phyloP scores from a whole-genome alignment of 2,329 filamentous ascomycete genomes.

The Sarocladium brachiariae region DNA sequence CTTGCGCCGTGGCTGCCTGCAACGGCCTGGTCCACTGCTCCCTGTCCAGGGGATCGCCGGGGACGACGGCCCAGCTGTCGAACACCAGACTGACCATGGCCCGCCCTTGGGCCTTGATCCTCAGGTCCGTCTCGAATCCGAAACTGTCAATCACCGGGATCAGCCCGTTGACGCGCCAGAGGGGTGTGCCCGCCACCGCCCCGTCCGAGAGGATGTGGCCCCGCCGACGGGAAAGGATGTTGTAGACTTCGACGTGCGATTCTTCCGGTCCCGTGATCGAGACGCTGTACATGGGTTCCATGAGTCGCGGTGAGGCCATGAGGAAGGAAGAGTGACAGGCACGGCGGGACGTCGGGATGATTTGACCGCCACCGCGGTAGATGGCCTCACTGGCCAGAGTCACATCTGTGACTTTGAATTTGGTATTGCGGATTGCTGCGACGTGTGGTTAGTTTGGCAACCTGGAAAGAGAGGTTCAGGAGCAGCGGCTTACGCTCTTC shows the following conservation, averaged over 20 bases:
- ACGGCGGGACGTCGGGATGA: constrained; percentile 88
- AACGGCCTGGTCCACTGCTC: constrained; percentile 75
- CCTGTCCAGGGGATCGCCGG: constrained; percentile 88
- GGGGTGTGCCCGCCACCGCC: constrained; percentile 85
- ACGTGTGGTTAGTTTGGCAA: constrained; percentile 10
- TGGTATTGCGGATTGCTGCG: constrained; percentile 91
- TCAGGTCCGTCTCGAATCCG: constrained; percentile 93
- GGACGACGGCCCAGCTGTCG: constrained; percentile 92
- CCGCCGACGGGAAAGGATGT: constrained; percentile 77
- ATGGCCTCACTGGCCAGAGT: constrained; percentile 83
- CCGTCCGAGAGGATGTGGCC: constrained; percentile 94
- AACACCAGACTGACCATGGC: constrained; percentile 89
- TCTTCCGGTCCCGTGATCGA: constrained; percentile 90
- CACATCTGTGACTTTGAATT: constrained; percentile 93
- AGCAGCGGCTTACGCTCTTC: constrained; percentile 76
- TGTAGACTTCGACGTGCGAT: constrained; percentile 83
- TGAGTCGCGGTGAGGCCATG: constrained; percentile 90
- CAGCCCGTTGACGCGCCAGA: constrained; percentile 85
- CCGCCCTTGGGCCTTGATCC: constrained; percentile 91
- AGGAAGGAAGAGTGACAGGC: constrained; percentile 95
- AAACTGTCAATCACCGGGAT: constrained; percentile 97
- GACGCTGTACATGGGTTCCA: constrained; percentile 93
- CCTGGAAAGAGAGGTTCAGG: background rate
- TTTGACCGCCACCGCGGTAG: constrained; percentile 90
- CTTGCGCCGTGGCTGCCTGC: constrained; percentile 81